These are phyloP conservation scores for Aspergillus hancockii DNA, from an alignment of 495 filamentous ascomycete genomes.

Conservation along the genomic window DNA sequence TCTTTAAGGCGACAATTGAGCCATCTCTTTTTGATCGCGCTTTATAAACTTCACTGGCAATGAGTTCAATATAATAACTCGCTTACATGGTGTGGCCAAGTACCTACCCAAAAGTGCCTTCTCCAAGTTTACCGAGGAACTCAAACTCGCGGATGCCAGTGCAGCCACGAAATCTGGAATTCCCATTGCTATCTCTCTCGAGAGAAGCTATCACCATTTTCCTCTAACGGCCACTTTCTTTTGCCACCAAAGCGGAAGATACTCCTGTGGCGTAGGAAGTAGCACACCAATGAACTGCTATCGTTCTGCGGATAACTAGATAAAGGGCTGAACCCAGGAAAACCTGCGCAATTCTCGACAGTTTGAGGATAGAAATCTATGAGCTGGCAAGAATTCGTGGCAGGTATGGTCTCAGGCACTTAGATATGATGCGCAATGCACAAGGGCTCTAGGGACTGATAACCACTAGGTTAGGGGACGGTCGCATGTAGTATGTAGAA, in stretches of 20 bases:
- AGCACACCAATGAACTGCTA: not conserved
- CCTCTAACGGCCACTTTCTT: not conserved
- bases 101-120: constrained; percentile 91
- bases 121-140: constrained; percentile 86
- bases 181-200: constrained; percentile 39
- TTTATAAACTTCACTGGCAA: constrained; percentile 81
- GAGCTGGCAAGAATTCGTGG: not conserved
- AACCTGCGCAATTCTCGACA: not conserved
- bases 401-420: not conserved
- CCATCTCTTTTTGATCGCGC: constrained; percentile 75
- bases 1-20: constrained; percentile 83
- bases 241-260: not conserved
- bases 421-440: not conserved
- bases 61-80: not conserved
- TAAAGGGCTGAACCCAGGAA: not conserved
- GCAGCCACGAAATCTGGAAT: constrained; percentile 71
- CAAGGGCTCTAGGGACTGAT: not conserved
- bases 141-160: constrained; percentile 88
- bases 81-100: not conserved
- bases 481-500: too few species aligned
- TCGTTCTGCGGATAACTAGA: not conserved
- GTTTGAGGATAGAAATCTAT: not conserved
- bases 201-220: constrained; percentile 39
- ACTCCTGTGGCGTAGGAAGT: not conserved
- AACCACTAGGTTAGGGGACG: not conserved